Evolutionary conservation across 2,329 filamentous ascomycete species (phyloP).

Genomic region (Talaromyces piceae): DNA sequence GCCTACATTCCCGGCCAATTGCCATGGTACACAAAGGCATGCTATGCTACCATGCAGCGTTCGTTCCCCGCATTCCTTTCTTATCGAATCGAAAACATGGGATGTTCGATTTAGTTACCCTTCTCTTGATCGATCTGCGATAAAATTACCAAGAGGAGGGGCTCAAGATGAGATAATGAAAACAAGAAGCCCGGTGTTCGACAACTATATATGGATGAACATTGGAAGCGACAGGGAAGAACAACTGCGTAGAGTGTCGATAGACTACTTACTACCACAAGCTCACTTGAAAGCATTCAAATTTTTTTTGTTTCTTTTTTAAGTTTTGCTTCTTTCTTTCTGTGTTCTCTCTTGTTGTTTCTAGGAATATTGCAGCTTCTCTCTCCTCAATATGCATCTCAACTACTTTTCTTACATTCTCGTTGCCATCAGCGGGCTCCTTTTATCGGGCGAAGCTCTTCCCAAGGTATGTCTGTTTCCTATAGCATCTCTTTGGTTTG

Average conservation of each 20-base stretch:
- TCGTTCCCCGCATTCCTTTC: neutral
- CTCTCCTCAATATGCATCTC: constrained; percentile 1
- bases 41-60: neutral
- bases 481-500: neutral
- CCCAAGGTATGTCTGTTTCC: constrained; percentile 5
- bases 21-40: neutral
- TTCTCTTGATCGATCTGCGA: too few species aligned
- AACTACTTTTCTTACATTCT: neutral
- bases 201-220: too few species aligned
- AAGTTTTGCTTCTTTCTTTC: neutral
- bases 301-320: too few species aligned
- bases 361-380: neutral
- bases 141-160: too few species aligned
- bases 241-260: too few species aligned
- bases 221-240: too few species aligned
- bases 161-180: too few species aligned
- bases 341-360: neutral
- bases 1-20: neutral
- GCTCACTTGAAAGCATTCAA: neutral
- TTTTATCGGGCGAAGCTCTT: constrained; percentile 4
- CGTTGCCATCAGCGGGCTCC: neutral
- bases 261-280: neutral
- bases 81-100: too few species aligned
- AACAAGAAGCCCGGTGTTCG: too few species aligned
- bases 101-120: too few species aligned